These are phyloP conservation scores for Barnettozyma hawaiiensis DNA, from an alignment of 1,139 yeast genomes.

Conservation along the genomic window DNA sequence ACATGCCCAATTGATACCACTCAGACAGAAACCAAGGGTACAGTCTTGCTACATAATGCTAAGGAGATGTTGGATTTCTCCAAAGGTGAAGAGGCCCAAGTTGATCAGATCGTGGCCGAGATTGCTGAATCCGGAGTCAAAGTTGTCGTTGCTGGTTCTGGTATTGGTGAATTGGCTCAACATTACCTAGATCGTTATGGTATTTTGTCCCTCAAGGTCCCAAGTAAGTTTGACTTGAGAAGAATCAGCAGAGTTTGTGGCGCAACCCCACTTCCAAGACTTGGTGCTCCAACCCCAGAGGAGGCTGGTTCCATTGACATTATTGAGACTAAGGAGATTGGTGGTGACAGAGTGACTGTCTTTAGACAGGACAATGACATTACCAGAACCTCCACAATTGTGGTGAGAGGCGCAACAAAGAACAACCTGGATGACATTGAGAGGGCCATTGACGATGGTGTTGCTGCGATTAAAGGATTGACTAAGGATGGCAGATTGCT, in stretches of 20 bases:
- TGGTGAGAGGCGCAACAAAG: conserved; percentile 96
- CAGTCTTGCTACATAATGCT: conserved; percentile 91
- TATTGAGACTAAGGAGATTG: conserved; percentile 89
- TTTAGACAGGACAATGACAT: conserved; percentile 69
- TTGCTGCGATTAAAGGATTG: conserved; percentile 83
- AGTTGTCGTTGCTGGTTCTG: conserved; percentile 89
- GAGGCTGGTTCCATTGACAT: conserved; percentile 86
- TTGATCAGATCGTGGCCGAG: conserved; percentile 82
- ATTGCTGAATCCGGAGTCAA: conserved; percentile 78
- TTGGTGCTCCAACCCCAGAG: conserved; percentile 94
- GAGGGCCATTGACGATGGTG: conserved; percentile 97
- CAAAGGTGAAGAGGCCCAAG: conserved; percentile 92
- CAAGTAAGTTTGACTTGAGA: conserved; percentile 90
- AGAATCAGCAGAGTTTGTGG: conserved; percentile 96
- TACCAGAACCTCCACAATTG: conserved; percentile 85
- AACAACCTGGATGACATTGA: conserved; percentile 90
- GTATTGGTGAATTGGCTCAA: conserved; percentile 86
- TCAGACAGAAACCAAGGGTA: conserved; percentile 95
- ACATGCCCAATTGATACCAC: conserved; percentile 94
- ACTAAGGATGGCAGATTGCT: conserved; percentile 64
- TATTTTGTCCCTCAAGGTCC: conserved; percentile 80
- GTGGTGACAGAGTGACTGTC: conserved; percentile 95
- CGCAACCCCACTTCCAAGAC: conserved; percentile 90
- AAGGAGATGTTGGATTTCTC: conserved; percentile 94
- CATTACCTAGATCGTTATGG: conserved; percentile 88